Base-by-base conservation (phyloP, 2,329 filamentous ascomycete species). In the Fusarium sororula region DNA sequence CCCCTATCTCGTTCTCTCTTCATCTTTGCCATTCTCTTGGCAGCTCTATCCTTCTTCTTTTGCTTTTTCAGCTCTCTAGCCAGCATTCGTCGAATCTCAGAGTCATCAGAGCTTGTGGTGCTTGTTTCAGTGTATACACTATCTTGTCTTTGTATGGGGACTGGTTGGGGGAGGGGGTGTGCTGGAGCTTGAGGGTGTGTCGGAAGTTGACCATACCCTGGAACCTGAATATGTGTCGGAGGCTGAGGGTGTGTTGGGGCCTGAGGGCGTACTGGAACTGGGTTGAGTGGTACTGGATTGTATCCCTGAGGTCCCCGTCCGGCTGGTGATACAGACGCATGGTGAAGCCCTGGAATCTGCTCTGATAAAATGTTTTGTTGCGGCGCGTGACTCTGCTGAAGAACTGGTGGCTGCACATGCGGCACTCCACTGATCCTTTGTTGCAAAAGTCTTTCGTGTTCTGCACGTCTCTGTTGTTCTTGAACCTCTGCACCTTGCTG, bases 171-270 rank as follows among this genome's bases (percentile, higher is more conserved):
- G 20, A 39, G 15, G 35, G 37, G 3, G 5, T 32, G 13, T 18
- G 5, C 22, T 32, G 22, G 28, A n/a, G 4, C 22, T 24, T 50
- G 47, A n/a, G 0, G 4, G 14, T 17, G 20, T 15, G 20, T 7
- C 1, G 26, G 4, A 11, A 22, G 1, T 8, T 48, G 45, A 22
- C 6, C 45, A 48, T 48, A 5, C 4, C 20, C 47, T 30, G 20
- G n/a, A 14, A 6, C 41, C 41, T n/a, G 41, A 22, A 35, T 35
- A 9, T 35, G 14, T 35, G 32, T 35, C 32, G 14, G 32, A 35
- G 14, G 32, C 14, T 35, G 32, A 15, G 14, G 14, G 32, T 35
- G 14, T 35, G 32, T 15, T 35, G 24, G 24, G 26, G 13, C 18
- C 24, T 22, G 45, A 47, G 20, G 9, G 3, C 2, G 30, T 24